phyloP scores from a whole-genome alignment of 1,139 yeast species.

The Geotrichum siamense region DNA sequence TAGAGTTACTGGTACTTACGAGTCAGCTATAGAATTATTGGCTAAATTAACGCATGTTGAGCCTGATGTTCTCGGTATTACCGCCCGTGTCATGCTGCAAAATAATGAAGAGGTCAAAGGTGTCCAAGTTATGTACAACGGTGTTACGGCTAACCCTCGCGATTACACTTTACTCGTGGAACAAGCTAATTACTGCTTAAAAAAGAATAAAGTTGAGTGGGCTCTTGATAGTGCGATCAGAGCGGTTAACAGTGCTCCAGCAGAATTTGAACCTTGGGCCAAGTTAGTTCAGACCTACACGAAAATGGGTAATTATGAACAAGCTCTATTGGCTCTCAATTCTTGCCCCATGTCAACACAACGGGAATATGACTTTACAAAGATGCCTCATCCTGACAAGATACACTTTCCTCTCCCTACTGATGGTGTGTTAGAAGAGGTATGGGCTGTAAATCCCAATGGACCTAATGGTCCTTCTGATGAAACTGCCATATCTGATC shows the following conservation, averaged over 20 bases:
- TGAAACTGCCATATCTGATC: slow-evolving; percentile 46
- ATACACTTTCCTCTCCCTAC: slow-evolving; percentile 70
- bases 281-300: slow-evolving; percentile 67
- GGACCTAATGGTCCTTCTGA: slow-evolving; percentile 22
- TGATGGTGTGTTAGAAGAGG: slow-evolving; percentile 54
- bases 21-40: slow-evolving; percentile 50
- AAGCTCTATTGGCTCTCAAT: slow-evolving; percentile 75
- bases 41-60: slow-evolving; percentile 39
- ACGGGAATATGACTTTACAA: slow-evolving; percentile 45
- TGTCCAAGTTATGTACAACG: slow-evolving; percentile 55
- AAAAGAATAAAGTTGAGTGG: slow-evolving; percentile 57
- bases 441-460: slow-evolving; percentile 56
- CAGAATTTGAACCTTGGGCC: slow-evolving; percentile 82
- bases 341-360: slow-evolving; percentile 87
- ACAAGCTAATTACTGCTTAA: slow-evolving; percentile 67
- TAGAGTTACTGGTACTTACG: slow-evolving; percentile 57
- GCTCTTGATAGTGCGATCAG: slow-evolving; percentile 69
- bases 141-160: slow-evolving; percentile 50
- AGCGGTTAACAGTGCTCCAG: slow-evolving; percentile 75
- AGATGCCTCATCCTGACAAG: slow-evolving; percentile 60
- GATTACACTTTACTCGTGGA: slow-evolving; percentile 51
- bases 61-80: slow-evolving; percentile 48
- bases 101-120: slow-evolving; percentile 78
- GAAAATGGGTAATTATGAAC: slow-evolving; percentile 58
- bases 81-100: slow-evolving; percentile 54